A percentile compares a stretch with the other conserved stretches of the same genome.
These are phyloP conservation scores for Penicillium sp. DNA, from an alignment of 2,329 filamentous ascomycete genomes.

Conservation along the genomic window DNA sequence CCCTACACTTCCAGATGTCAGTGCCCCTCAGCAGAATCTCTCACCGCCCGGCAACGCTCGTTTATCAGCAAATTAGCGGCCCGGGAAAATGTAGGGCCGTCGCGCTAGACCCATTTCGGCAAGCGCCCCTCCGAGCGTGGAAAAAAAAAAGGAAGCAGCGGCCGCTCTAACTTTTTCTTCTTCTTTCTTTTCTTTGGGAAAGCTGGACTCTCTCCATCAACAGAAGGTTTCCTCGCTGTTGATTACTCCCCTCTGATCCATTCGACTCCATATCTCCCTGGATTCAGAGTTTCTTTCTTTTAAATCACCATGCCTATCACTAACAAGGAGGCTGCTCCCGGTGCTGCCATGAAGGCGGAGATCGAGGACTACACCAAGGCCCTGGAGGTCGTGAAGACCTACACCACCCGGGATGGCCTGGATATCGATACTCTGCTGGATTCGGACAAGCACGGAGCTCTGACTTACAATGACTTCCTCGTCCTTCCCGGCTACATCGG, in stretches of 20 bases:
- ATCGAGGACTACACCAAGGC: constrained; percentile 76
- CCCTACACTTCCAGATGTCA: not conserved
- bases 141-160: constrained; percentile 36
- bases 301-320: constrained; percentile 69
- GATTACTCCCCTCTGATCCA: constrained; percentile 39
- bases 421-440: constrained; percentile 85
- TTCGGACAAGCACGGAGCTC: constrained; percentile 85
- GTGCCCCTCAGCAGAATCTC: constrained; percentile 12
- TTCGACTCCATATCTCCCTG: constrained; percentile 28
- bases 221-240: constrained; percentile 53
- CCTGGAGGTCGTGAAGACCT: constrained; percentile 78
- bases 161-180: constrained; percentile 40
- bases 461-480: constrained; percentile 99
- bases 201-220: constrained; percentile 65
- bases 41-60: constrained; percentile 34
- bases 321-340: constrained; percentile 63
- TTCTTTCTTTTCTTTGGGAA: constrained; percentile 60
- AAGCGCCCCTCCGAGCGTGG: constrained; percentile 18
- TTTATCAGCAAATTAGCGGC: constrained; percentile 35
- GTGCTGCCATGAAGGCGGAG: constrained; percentile 55
- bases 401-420: constrained; percentile 81
- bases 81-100: constrained; percentile 7
- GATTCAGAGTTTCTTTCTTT: constrained; percentile 36
- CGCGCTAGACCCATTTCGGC: constrained; percentile 28
- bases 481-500: constrained; percentile 95